Percentiles rank a stretch among this genome's conserved stretches.
phyloP scores from a whole-genome alignment of 2,329 filamentous ascomycete genomes.

The Diaporthe eres region DNA sequence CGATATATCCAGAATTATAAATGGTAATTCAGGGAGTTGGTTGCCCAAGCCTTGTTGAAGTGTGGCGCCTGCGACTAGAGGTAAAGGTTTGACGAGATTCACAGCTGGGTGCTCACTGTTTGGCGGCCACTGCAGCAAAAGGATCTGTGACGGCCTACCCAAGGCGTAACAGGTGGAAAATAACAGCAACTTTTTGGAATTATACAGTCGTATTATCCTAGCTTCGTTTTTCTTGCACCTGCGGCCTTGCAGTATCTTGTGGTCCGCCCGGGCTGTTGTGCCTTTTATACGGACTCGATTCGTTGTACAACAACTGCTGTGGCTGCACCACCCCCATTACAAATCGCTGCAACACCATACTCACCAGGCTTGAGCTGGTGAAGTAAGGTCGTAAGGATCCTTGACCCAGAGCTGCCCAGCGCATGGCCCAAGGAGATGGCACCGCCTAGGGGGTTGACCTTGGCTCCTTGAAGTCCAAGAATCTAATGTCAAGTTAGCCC shows the following conservation, averaged over 20 bases:
- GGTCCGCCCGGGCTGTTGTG: background rate
- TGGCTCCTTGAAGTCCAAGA: slow-evolving; percentile 82
- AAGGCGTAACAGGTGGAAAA: no score
- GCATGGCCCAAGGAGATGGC: slow-evolving; percentile 95
- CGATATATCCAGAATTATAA: background rate
- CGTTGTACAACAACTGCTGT: slow-evolving; percentile 93
- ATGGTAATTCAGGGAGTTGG: background rate
- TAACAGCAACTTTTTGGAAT: background rate
- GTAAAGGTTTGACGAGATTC: background rate
- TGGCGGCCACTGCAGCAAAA: background rate
- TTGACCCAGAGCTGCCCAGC: slow-evolving; percentile 91
- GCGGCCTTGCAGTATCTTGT: no score
- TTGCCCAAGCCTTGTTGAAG: background rate
- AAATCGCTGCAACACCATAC: slow-evolving; percentile 96
- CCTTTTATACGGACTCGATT: slow-evolving; percentile 69
- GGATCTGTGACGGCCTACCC: background rate
- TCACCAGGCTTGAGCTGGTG: slow-evolving; percentile 94
- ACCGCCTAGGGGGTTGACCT: slow-evolving; percentile 89
- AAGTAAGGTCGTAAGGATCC: slow-evolving; percentile 89
- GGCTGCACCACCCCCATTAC: slow-evolving; percentile 94
- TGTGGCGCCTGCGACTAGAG: background rate
- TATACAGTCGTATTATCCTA: background rate
- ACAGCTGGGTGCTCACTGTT: background rate
- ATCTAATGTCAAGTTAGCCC: slow-evolving; percentile 65
- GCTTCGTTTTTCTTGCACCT: background rate